Percentiles rank a stretch among this genome's conserved stretches.
Conservation (phyloP, 495 filamentous ascomycete genomes). For the Coniosporium apollinis region DNA sequence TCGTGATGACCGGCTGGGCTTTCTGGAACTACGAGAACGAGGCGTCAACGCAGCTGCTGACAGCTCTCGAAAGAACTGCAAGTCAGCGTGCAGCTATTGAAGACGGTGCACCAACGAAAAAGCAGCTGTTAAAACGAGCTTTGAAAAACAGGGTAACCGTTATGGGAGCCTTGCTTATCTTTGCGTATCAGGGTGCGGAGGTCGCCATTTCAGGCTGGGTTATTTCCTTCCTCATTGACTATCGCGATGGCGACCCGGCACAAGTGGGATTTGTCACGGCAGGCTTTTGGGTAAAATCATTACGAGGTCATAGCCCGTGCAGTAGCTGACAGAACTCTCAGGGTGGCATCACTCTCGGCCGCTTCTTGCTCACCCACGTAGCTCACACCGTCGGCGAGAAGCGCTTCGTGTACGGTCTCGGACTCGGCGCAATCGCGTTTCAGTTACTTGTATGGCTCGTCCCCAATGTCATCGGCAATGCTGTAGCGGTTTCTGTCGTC, state of each 20-base stretch:
- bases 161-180: constrained; percentile 59
- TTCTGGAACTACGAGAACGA: constrained; percentile 45
- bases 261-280: constrained; percentile 65
- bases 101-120: constrained; percentile 10
- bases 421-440: constrained; percentile 41
- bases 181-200: constrained; percentile 67
- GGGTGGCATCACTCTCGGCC: constrained; percentile 52
- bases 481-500: constrained; percentile 47
- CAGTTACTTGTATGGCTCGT: constrained; percentile 62
- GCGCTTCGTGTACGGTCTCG: constrained; percentile 41
- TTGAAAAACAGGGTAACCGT: constrained; percentile 45
- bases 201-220: constrained; percentile 66
- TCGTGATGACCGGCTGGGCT: constrained; percentile 34
- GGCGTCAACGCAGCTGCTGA: constrained; percentile 19
- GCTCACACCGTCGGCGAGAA: constrained; percentile 54
- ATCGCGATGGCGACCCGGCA: constrained; percentile 46
- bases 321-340: not conserved
- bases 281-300: constrained; percentile 50
- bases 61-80: constrained; percentile 23
- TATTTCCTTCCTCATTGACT: constrained; percentile 57
- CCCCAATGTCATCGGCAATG: constrained; percentile 24
- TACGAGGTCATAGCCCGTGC: too few relatives aligned
- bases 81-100: constrained; percentile 11
- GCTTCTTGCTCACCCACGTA: constrained; percentile 47
- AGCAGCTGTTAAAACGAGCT: constrained; percentile 25